Percentiles rank a stretch among this genome's conserved stretches.
Conservation (phyloP, 1,284 basidiomycete genomes). For the Ustilago hordei region DNA sequence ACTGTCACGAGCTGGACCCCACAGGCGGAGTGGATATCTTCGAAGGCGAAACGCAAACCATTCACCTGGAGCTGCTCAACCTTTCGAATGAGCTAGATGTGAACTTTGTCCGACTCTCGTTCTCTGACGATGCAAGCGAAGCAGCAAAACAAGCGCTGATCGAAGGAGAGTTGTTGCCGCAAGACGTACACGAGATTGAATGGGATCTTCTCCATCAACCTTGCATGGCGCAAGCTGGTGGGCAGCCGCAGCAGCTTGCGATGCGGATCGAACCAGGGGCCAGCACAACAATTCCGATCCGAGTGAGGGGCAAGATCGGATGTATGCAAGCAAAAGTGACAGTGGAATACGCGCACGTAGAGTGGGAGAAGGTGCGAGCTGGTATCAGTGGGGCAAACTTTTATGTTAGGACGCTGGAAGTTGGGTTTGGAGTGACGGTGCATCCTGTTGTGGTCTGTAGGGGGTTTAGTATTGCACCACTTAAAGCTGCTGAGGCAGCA, state of each 20-base stretch:
- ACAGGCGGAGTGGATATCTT: conserved; percentile 93
- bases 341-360: conserved; percentile 82
- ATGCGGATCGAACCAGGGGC: conserved; percentile 77
- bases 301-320: conserved; percentile 86
- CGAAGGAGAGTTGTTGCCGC: conserved; percentile 80
- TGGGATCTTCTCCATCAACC: conserved; percentile 82
- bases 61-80: conserved; percentile 89
- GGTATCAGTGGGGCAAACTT: conserved; percentile 73
- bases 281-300: conserved; percentile 77
- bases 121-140: conserved; percentile 86
- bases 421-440: conserved; percentile 88
- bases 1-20: conserved; percentile 81
- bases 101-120: conserved; percentile 84
- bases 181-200: conserved; percentile 91
- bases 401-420: conserved; percentile 83
- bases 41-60: conserved; percentile 86
- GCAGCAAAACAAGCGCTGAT: conserved; percentile 80
- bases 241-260: not conserved
- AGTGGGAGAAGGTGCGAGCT: conserved; percentile 62
- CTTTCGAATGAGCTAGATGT: conserved; percentile 77
- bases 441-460: conserved; percentile 88
- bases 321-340: conserved; percentile 83
- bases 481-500: conserved; percentile 51
- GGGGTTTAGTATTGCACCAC: conserved; percentile 39
- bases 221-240: conserved; percentile 73